These are phyloP conservation scores for Nymphaea thermarum DNA, from an alignment of 164 flowering plant genomes.

Conservation along the genomic window DNA sequence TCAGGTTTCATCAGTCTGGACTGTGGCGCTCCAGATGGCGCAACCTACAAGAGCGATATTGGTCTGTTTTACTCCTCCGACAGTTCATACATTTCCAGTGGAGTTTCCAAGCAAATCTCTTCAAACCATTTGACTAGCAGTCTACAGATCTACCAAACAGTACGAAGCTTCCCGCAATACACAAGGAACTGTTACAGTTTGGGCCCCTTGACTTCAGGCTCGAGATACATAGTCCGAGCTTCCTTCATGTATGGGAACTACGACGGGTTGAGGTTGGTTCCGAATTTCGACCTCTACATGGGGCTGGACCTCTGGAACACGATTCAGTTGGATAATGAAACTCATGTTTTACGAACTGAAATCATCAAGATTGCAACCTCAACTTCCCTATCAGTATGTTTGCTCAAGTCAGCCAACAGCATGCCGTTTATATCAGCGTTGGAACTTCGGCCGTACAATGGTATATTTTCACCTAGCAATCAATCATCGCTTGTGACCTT, in stretches of 20 bases:
- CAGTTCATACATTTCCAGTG: background rate
- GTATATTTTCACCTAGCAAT: slow-evolving; percentile 3
- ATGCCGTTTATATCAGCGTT: slow-evolving; percentile 32
- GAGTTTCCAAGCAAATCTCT: background rate
- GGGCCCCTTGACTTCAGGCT: too few relatives aligned
- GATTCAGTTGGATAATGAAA: slow-evolving; percentile 6
- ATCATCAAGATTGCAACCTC: slow-evolving; percentile 11
- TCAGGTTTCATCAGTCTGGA: slow-evolving; percentile 2
- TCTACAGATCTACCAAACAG: background rate
- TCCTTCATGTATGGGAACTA: slow-evolving; percentile 9
- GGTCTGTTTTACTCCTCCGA: background rate
- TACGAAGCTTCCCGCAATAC: slow-evolving; percentile 2
- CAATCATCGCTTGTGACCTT: slow-evolving; percentile 14
- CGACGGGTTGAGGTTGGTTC: slow-evolving; percentile 13
- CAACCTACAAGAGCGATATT: background rate
- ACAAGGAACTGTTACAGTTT: slow-evolving; percentile 2
- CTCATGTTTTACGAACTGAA: too few relatives aligned
- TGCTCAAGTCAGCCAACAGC: slow-evolving; percentile 23
- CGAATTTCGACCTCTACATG: slow-evolving; percentile 27
- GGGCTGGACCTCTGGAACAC: slow-evolving; percentile 24
- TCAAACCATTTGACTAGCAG: too few relatives aligned
- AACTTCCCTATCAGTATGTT: slow-evolving; percentile 21
- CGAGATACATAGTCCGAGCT: background rate
- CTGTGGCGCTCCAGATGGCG: background rate
- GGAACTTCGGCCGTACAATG: slow-evolving; percentile 26